Evolutionary conservation across 208 protist species (phyloP), one percentile per base, ranked within the genome.

Genomic region (Leishmania tarentolae): DNA sequence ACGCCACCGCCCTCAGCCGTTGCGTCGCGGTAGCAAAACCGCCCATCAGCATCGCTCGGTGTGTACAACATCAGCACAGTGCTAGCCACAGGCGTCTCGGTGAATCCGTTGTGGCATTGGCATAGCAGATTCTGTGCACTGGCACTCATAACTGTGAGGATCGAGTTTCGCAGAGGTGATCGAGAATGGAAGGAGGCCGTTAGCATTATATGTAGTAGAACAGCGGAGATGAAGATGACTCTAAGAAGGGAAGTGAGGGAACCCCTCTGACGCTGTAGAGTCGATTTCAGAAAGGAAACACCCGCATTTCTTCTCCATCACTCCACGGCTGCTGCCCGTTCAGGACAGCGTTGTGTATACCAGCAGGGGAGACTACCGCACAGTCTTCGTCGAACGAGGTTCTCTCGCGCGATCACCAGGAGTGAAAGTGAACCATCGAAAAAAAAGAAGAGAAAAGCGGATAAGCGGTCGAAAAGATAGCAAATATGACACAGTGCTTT

Each of bases 51-150:
- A 40, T 65, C 21, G 28, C 42, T 53, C 6, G 75, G 76, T 50
- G 83, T 75, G 79, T 83, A 89, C 53, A 90, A 78, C 76, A 90
- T 82, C 57, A 87, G 78, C 44, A 90, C 81, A 19, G 83, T 90
- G 78, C 81, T 86, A 9, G 82, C 80, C 56, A 81, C 75, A 46
- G 79, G 76, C 17, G 76, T 66, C 47, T 78, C 73, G 3, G 56
- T 68, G 71, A 86, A 87, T 35, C 79, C 80, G 31, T 47, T 57
- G 75, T 40, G 71, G 11, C 17, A 11, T 21, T 28, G 37, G 1
- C 15, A 13, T 8, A 46, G 13, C 17, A 37, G 1, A 35, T 46
- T 44, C 15, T 46, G 37, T 13, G 6, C 21, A 44, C 28, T 70
- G 3, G 65, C 3, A 37, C 11, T 46, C 13, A 44, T 46, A 69